Percentiles rank a stretch among this genome's conserved stretches.
Conservation (phyloP, 768 basidiomycete species). For the Trichaptum fuscoviolaceum region DNA sequence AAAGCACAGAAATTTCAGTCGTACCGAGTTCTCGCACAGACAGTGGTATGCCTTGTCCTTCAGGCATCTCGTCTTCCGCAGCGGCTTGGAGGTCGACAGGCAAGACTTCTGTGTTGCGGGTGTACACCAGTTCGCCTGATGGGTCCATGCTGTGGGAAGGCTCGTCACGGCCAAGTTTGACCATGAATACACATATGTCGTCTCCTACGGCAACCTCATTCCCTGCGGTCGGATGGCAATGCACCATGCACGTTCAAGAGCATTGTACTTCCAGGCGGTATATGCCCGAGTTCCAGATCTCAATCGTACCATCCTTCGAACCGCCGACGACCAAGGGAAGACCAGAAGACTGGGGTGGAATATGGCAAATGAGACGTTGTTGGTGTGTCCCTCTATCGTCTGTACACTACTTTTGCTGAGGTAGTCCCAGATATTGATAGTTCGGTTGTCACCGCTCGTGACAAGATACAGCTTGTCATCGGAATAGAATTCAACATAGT, state of each 20-base stretch:
- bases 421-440: slow-evolving; percentile 99
- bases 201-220: slow-evolving; percentile 96
- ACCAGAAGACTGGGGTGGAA: slow-evolving; percentile 96
- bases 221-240: slow-evolving; percentile 70
- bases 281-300: slow-evolving; percentile 96
- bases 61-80: slow-evolving; percentile 54
- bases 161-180: slow-evolving; percentile 96
- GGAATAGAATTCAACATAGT: slow-evolving; percentile 99
- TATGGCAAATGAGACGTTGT: slow-evolving; percentile 95
- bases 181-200: slow-evolving; percentile 92
- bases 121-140: slow-evolving; percentile 92
- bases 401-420: slow-evolving; percentile 97
- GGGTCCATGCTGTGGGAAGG: slow-evolving; percentile 94
- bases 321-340: slow-evolving; percentile 92
- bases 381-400: slow-evolving; percentile 95
- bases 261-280: slow-evolving; percentile 93
- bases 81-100: slow-evolving; percentile 72
- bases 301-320: slow-evolving; percentile 94
- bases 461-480: slow-evolving; percentile 96
- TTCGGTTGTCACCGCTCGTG: slow-evolving; percentile 95
- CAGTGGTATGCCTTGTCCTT: slow-evolving; percentile 75
- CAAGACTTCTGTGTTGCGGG: slow-evolving; percentile 85
- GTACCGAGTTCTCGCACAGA: slow-evolving; percentile 87
- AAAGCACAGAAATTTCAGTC: slow-evolving; percentile 96
- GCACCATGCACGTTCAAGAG: slow-evolving; percentile 95